phyloP scores from a whole-genome alignment of 169 alveolate species.

The Babesia bigemina region DNA sequence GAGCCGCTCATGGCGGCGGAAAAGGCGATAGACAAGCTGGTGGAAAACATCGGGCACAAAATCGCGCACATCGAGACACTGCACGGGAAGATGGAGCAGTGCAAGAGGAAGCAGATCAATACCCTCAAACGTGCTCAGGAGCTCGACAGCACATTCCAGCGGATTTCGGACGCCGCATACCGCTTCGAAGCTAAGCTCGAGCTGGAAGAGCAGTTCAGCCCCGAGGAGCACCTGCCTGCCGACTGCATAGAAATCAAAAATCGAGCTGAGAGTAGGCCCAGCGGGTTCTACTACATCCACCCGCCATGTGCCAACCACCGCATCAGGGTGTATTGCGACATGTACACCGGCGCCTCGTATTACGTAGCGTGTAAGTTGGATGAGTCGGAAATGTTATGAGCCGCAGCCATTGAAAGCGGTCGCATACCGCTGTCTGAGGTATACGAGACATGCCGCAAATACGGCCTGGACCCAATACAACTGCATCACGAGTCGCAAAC shows the following conservation, averaged over 20 bases:
- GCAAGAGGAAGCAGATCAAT: conserved; percentile 47
- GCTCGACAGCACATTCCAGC: conserved; percentile 32
- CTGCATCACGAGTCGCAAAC: conserved; percentile 59
- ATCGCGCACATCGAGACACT: conserved; percentile 52
- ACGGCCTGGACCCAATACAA: conserved; percentile 63
- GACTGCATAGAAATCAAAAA: conserved; percentile 84
- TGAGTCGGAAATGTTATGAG: conserved; percentile 18
- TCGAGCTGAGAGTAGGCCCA: conserved; percentile 76
- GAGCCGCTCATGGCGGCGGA: conserved; percentile 67
- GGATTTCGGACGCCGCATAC: conserved; percentile 30
- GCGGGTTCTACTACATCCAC: conserved; percentile 85
- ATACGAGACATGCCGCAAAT: conserved; percentile 33
- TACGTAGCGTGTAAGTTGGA: conserved; percentile 58
- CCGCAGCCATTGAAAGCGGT: conserved; percentile 65
- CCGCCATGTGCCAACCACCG: conserved; percentile 82
- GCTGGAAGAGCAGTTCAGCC: conserved; percentile 61
- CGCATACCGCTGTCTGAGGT: conserved; percentile 65
- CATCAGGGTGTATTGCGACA: conserved; percentile 86
- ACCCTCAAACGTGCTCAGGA: conserved; percentile 50
- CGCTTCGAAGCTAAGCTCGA: conserved; percentile 36
- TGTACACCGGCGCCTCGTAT: conserved; percentile 83
- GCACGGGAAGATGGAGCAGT: conserved; percentile 45
- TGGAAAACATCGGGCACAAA: conserved; percentile 50
- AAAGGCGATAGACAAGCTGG: conserved; percentile 40
- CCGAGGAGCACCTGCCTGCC: conserved; percentile 73